phyloP scores from a whole-genome alignment of 164 flowering plant species.

The Vitis labrusca region DNA sequence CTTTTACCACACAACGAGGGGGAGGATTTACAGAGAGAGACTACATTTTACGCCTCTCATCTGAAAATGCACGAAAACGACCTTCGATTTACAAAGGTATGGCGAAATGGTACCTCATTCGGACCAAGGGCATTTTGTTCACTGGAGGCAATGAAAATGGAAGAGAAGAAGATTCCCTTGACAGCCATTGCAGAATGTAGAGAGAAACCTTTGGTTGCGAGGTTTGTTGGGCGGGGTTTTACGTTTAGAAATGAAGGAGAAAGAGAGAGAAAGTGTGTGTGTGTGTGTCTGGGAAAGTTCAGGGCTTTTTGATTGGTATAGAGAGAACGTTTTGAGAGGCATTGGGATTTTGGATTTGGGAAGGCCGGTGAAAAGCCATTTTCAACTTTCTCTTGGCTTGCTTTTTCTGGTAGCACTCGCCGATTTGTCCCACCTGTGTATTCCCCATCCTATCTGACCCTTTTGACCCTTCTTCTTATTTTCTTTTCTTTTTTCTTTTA shows the following conservation, averaged over 20 bases:
- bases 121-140: constrained; percentile 33
- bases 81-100: constrained; percentile 23
- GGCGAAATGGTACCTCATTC: constrained; percentile 17
- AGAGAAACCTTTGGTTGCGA: background rate
- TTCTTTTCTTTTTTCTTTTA: background rate
- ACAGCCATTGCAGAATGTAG: constrained; percentile 25
- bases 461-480: constrained; percentile 16
- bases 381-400: constrained; percentile 50
- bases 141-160: constrained; percentile 7
- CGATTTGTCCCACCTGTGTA: constrained; percentile 6
- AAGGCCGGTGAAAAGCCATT: constrained; percentile 60
- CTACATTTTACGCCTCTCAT: constrained; percentile 53
- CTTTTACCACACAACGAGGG: constrained; percentile 33
- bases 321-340: constrained; percentile 9
- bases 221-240: background rate
- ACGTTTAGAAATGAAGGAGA: constrained; percentile 9
- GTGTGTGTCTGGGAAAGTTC: constrained; percentile 12
- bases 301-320: constrained; percentile 12
- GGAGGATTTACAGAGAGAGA: constrained; percentile 19
- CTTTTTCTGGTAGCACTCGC: constrained; percentile 27
- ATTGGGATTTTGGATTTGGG: constrained; percentile 11
- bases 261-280: constrained; percentile 11
- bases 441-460: constrained; percentile 11
- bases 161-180: background rate
- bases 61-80: constrained; percentile 35